A percentile compares a stretch with the other conserved stretches of the same genome.
phyloP scores from a whole-genome alignment of 192 early-diverging fungal species.

The Podila verticillata region DNA sequence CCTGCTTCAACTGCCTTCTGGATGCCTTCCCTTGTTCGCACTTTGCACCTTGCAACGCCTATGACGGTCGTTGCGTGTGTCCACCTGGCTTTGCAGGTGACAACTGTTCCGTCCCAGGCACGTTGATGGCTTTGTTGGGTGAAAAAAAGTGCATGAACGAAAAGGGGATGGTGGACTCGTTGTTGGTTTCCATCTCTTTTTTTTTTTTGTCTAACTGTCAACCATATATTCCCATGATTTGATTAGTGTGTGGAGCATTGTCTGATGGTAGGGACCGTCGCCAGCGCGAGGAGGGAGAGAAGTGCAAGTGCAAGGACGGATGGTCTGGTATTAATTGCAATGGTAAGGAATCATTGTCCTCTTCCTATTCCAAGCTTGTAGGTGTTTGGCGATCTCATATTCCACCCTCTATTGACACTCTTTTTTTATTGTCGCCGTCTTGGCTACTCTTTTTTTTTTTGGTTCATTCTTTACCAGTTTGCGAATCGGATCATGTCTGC shows the following conservation, averaged over 20 bases:
- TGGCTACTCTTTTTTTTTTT: neutral
- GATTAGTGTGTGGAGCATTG: constrained; percentile 79
- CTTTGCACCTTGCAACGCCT: constrained; percentile 77
- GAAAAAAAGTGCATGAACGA: neutral
- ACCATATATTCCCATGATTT: neutral
- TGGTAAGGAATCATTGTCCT: constrained; percentile 46
- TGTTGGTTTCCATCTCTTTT: neutral
- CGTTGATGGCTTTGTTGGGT: neutral
- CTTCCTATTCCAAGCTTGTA: too few species aligned
- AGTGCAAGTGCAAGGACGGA: constrained; percentile 83
- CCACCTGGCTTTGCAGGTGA: constrained; percentile 83
- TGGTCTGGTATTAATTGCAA: constrained; percentile 98
- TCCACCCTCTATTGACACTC: neutral
- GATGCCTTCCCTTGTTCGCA: constrained; percentile 78
- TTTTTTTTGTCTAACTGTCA: neutral
- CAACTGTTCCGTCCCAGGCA: constrained; percentile 78
- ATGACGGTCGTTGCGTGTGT: constrained; percentile 79
- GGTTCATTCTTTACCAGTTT: constrained; percentile 59
- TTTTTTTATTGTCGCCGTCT: neutral
- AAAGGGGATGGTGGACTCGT: neutral
- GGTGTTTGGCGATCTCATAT: neutral
- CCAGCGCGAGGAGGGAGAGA: constrained; percentile 58
- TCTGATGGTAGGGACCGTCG: constrained; percentile 70
- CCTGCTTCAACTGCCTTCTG: constrained; percentile 89
- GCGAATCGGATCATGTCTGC: constrained; percentile 70